phyloP scores from a whole-genome alignment of 2,329 filamentous ascomycete species.

The Arthrobotrys entomopaga region DNA sequence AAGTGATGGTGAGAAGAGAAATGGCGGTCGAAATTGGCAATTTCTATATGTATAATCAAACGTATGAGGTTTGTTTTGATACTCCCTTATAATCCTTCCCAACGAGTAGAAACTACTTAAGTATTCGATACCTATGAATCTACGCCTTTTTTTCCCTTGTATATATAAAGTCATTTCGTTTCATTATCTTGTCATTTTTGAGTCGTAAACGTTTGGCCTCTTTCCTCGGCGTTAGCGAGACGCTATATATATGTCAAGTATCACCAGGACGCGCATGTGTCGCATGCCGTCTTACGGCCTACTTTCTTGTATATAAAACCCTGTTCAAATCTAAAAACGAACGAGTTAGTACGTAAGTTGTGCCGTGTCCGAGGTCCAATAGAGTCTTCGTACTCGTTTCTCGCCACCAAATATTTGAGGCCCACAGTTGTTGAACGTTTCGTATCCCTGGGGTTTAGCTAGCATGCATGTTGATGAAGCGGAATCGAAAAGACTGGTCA shows the following conservation, averaged over 20 bases:
- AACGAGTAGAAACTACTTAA: too few species aligned
- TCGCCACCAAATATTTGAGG: slow-evolving; percentile 9
- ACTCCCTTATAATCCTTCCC: background rate
- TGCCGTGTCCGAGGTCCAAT: slow-evolving; percentile 5
- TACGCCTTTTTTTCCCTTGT: background rate
- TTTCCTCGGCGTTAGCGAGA: slow-evolving; percentile 33
- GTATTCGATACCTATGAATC: too few species aligned
- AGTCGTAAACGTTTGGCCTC: background rate
- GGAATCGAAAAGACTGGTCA: background rate
- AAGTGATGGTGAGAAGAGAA: background rate
- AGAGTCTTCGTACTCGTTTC: background rate
- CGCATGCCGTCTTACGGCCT: background rate
- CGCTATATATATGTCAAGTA: background rate
- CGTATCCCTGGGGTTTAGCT: slow-evolving; percentile 1
- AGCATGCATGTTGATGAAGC: slow-evolving; percentile 14
- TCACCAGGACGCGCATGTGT: slow-evolving; percentile 7
- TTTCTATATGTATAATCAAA: background rate
- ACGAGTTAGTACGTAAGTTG: too few species aligned
- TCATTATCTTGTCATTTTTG: background rate
- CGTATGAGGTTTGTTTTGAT: background rate
- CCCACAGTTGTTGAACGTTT: slow-evolving; percentile 16
- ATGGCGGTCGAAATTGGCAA: too few species aligned
- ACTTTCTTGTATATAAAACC: background rate
- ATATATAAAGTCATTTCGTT: background rate
- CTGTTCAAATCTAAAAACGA: too few species aligned